Base-by-base conservation (phyloP, 257 asterid species). In the Lycium barbarum region DNA sequence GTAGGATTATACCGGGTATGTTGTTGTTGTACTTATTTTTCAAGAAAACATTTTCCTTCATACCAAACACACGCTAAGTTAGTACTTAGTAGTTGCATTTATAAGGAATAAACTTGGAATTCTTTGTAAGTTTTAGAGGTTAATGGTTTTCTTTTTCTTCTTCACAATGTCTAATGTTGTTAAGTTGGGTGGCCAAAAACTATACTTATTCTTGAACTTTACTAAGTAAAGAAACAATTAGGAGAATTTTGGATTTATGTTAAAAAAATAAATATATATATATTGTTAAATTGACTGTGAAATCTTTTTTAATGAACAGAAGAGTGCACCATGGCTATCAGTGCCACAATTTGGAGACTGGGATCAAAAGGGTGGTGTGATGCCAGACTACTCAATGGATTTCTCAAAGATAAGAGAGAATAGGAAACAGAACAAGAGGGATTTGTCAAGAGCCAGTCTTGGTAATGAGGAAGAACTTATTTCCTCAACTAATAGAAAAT, bases 271-370 rank as follows among this genome's bases (percentile, higher is more conserved):
- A n/a, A n/a, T n/a, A n/a, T n/a, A n/a, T n/a, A n/a, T 55, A n/a
- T 51, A 81, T 47, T 62, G 45, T 20, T 43, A 15, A 81, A 82
- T 14, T 82, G 49, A 82, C 0, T 47, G 79, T 22, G 66, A 59
- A 79, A 63, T 47, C 59, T 0, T 7, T 9, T 81, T 84, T 22
- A 9, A 35, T 26, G 40, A 86, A 89, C 86, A 94, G 97, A 94
- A 85, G 79, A 88, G 88, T 78, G 91, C 89, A 6, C 92, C 93
- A 85, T 92, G 98, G 98, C 89, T 95, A 54, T 93, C 98, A 62
- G 98, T 95, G 88, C 98, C 98, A 58, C 98, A 95, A 58, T 95
- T 95, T 85, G 98, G 98, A 33, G 98, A 95, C 86, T 95, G 98
- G 98, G 98, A 95, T 84, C 98, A 93, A 81, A 93, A 95, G 89